Conservation (phyloP, 148 eudicot species). For the Cornus controversa region DNA sequence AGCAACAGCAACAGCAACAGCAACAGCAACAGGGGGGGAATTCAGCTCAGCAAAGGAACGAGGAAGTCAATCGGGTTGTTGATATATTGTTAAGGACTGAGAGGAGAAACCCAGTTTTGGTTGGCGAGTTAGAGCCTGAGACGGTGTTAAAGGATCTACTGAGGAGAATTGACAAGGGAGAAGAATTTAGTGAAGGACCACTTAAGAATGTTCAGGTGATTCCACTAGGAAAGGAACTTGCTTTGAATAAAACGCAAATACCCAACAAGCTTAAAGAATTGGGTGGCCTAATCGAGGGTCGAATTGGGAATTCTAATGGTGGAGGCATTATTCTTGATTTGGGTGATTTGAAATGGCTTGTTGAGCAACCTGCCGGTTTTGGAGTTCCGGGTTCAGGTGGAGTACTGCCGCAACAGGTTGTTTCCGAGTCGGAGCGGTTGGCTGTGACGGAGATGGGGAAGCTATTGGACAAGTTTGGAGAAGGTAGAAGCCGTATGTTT, state of each 20-base stretch:
- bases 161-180: slow-evolving; percentile 50
- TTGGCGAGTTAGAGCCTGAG: slow-evolving; percentile 66
- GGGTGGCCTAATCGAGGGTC: slow-evolving; percentile 38
- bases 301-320: slow-evolving; percentile 35
- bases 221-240: slow-evolving; percentile 39
- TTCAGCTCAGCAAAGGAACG: slow-evolving; percentile 26
- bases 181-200: slow-evolving; percentile 33
- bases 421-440: slow-evolving; percentile 32
- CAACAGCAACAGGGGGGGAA: slow-evolving; percentile 10
- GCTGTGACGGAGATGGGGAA: slow-evolving; percentile 50
- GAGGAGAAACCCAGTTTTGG: slow-evolving; percentile 73
- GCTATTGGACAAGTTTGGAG: slow-evolving; percentile 37
- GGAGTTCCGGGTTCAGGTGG: slow-evolving; percentile 15
- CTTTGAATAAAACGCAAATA: slow-evolving; percentile 31
- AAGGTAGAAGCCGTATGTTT: slow-evolving; percentile 30
- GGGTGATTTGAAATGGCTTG: slow-evolving; percentile 66
- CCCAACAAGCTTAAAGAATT: slow-evolving; percentile 42
- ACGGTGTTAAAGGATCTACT: slow-evolving; percentile 54
- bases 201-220: slow-evolving; percentile 53
- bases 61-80: slow-evolving; percentile 57
- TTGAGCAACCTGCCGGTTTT: slow-evolving; percentile 34
- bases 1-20: too few species aligned
- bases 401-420: slow-evolving; percentile 15
- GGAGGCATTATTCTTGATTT: slow-evolving; percentile 62
- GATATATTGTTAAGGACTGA: slow-evolving; percentile 48